Evolutionary conservation across 2,329 filamentous ascomycete genomes (phyloP).

Genomic region (Calcarisporium arbuscula): DNA sequence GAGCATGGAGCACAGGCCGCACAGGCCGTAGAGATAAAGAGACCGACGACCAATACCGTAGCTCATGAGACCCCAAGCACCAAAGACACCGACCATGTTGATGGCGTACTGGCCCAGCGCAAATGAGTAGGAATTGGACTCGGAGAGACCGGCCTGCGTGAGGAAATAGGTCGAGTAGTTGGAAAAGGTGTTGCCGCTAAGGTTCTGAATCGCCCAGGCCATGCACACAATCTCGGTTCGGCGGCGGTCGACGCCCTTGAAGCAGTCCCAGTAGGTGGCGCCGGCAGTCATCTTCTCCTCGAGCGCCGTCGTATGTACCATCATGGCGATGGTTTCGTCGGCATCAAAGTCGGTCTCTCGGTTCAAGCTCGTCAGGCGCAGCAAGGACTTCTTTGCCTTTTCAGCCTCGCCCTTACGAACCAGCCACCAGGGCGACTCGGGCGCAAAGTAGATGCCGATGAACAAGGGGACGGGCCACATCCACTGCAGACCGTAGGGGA

Average conservation of each 20-base stretch:
- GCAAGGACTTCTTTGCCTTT: constrained; percentile 59
- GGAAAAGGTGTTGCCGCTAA: constrained; percentile 58
- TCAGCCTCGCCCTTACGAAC: constrained; percentile 58
- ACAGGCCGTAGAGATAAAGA: constrained; percentile 71
- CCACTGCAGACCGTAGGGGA: constrained; percentile 70
- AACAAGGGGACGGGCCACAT: constrained; percentile 67
- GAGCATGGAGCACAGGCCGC: constrained; percentile 68
- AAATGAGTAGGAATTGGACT: constrained; percentile 49
- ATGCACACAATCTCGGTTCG: constrained; percentile 67
- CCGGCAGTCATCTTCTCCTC: constrained; percentile 71
- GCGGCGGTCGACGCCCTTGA: constrained; percentile 69
- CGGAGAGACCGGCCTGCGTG: constrained; percentile 50
- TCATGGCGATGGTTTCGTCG: constrained; percentile 84
- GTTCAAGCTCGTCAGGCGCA: constrained; percentile 57
- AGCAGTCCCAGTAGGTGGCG: constrained; percentile 74
- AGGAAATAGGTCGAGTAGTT: constrained; percentile 62
- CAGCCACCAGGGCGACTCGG: constrained; percentile 71
- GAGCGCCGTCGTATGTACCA: constrained; percentile 80
- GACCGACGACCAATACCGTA: constrained; percentile 67
- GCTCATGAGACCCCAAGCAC: constrained; percentile 75
- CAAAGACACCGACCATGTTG: constrained; percentile 76
- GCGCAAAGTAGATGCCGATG: constrained; percentile 60
- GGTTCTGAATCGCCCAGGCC: constrained; percentile 58
- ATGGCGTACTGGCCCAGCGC: constrained; percentile 61
- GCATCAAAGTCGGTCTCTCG: constrained; percentile 68